Evolutionary conservation across 192 early-diverging fungal genomes (phyloP).

Genomic region (Spizellomyces sp.): DNA sequence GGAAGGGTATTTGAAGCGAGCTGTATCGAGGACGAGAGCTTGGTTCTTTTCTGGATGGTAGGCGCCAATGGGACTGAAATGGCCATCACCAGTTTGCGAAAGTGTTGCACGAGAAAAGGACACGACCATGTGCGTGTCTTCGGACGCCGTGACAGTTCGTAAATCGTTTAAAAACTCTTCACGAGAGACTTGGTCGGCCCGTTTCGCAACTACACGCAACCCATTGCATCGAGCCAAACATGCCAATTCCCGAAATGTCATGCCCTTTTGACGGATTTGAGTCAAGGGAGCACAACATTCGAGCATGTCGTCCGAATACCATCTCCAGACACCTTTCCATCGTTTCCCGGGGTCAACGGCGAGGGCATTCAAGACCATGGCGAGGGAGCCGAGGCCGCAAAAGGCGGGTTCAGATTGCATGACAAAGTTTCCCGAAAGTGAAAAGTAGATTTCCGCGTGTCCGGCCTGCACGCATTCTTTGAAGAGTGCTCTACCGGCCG

Average conservation of each 20-base stretch:
- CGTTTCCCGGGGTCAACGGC: constrained; percentile 82
- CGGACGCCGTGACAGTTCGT: constrained; percentile 59
- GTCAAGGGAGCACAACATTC: constrained; percentile 57
- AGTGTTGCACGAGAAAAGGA: constrained; percentile 79
- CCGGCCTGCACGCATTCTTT: constrained; percentile 74
- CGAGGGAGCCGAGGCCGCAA: constrained; percentile 87
- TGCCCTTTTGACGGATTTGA: constrained; percentile 78
- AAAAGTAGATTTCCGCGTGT: constrained; percentile 84
- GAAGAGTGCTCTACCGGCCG: constrained; percentile 76
- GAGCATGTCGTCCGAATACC: constrained; percentile 67
- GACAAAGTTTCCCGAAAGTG: constrained; percentile 85
- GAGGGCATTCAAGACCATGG: constrained; percentile 93
- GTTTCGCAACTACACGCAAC: constrained; percentile 69
- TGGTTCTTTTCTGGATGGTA: constrained; percentile 72
- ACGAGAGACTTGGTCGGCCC: constrained; percentile 60
- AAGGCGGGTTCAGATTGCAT: constrained; percentile 86
- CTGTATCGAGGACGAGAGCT: constrained; percentile 86
- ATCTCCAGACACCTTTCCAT: constrained; percentile 96
- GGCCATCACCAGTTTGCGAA: constrained; percentile 91
- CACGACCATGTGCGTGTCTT: constrained; percentile 84
- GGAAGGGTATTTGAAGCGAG: constrained; percentile 87
- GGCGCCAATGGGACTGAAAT: constrained; percentile 89
- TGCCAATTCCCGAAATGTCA: constrained; percentile 88
- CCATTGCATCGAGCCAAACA: constrained; percentile 91
- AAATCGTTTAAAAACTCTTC: constrained; percentile 85